phyloP scores from a whole-genome alignment of 2,329 filamentous ascomycete genomes.

The Exophiala sp. region DNA sequence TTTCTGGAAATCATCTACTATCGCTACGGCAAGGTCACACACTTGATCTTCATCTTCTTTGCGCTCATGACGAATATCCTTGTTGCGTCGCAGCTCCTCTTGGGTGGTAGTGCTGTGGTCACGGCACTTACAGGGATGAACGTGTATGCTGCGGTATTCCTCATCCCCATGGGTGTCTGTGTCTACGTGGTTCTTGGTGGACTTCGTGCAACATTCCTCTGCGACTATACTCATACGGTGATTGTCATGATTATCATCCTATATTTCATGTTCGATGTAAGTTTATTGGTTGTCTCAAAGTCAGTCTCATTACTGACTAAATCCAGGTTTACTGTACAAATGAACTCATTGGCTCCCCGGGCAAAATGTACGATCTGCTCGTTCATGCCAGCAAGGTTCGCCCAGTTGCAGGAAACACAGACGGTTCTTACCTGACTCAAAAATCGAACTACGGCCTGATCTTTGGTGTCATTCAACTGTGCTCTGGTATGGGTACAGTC shows the following conservation, averaged over 20 bases:
- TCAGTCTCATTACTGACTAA: not conserved
- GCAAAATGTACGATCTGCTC: constrained; percentile 66
- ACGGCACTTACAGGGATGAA: constrained; percentile 65
- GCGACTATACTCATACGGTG: constrained; percentile 81
- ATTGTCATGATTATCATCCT: constrained; percentile 71
- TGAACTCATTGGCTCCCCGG: constrained; percentile 68
- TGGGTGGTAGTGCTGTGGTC: constrained; percentile 36
- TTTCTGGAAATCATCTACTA: constrained; percentile 80
- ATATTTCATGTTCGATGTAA: constrained; percentile 45
- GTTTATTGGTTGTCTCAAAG: not conserved
- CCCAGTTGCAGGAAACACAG: constrained; percentile 73
- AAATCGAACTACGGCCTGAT: constrained; percentile 72
- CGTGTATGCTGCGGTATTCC: constrained; percentile 75
- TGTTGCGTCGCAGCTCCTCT: constrained; percentile 55
- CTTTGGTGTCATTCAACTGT: constrained; percentile 85
- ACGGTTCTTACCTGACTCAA: constrained; percentile 87
- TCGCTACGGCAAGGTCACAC: constrained; percentile 70
- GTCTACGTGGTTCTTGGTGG: constrained; percentile 66
- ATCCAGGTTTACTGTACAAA: constrained; percentile 61
- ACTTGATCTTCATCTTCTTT: constrained; percentile 76
- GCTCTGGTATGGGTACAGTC: constrained; percentile 74
- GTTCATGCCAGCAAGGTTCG: constrained; percentile 63
- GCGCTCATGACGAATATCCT: constrained; percentile 79
- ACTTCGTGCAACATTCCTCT: constrained; percentile 59
- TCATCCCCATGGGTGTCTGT: constrained; percentile 74